Conservation (phyloP, 305 asterid genomes). For the Fraxinus paxiana region DNA sequence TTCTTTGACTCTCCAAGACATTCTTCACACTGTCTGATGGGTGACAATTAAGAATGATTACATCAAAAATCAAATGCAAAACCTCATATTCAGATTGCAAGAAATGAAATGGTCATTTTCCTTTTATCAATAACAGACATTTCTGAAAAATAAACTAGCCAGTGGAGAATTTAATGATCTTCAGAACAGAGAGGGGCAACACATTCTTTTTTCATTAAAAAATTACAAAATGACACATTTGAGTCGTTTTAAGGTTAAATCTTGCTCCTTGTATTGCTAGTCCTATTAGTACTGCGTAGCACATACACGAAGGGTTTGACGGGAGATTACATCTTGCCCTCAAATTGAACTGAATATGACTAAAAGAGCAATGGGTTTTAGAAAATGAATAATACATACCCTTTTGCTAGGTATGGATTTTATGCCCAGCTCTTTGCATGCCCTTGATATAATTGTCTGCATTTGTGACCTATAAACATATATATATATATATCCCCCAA, state of each 20-base stretch:
- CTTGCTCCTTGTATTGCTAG: background rate
- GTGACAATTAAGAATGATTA: background rate
- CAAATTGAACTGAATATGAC: background rate
- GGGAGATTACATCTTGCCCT: background rate
- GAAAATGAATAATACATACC: conserved; percentile 37
- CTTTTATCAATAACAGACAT: background rate
- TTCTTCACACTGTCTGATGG: background rate
- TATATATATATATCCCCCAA: conserved; percentile 12
- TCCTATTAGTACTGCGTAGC: background rate
- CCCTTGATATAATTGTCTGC: conserved; percentile 91
- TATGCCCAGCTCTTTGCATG: conserved; percentile 80
- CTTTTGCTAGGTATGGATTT: conserved; percentile 84
- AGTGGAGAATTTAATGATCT: background rate
- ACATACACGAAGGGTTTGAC: background rate
- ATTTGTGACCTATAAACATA: conserved; percentile 71
- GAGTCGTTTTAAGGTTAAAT: background rate
- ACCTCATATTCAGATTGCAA: background rate
- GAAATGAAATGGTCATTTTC: background rate
- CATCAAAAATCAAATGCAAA: background rate
- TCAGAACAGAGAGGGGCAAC: background rate
- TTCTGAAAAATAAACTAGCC: background rate
- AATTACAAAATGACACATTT: background rate
- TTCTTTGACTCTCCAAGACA: background rate
- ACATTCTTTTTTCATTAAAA: background rate
- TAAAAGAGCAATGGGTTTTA: background rate